phyloP scores from a whole-genome alignment of 352 stramenopile species.

The Globisporangium cylindrosporum region DNA sequence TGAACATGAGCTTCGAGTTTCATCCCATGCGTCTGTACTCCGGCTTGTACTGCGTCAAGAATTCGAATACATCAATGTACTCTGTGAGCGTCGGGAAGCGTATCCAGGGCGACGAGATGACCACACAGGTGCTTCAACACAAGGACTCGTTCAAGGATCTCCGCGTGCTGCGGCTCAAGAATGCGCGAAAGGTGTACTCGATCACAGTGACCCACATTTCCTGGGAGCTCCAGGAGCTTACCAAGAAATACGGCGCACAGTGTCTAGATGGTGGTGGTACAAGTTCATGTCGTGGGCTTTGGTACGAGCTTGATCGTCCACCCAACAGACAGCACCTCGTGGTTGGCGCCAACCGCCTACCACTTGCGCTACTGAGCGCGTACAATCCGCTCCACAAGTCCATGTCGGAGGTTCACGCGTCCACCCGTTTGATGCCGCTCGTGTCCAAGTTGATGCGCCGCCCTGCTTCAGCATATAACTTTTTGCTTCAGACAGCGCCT shows the following conservation, averaged over 20 bases:
- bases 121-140: not conserved
- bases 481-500: not conserved
- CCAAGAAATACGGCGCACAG: not conserved
- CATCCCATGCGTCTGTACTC: not conserved
- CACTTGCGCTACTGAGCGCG: not conserved
- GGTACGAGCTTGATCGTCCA: not conserved
- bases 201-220: conserved; percentile 8
- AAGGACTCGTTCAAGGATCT: not conserved
- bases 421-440: conserved; percentile 5
- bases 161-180: conserved; percentile 1
- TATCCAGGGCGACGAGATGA: conserved; percentile 5
- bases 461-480: not conserved
- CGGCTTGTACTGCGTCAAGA: not conserved
- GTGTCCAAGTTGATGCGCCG: conserved; percentile 8
- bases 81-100: conserved; percentile 9
- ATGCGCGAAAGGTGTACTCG: conserved; percentile 15
- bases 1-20: not conserved
- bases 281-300: not conserved
- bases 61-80: conserved; percentile 13
- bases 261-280: not conserved
- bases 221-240: conserved; percentile 5
- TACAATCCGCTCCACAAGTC: not conserved
- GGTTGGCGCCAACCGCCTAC: not conserved
- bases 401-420: not conserved
- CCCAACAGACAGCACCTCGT: conserved; percentile 2